Percentiles rank a stretch among this genome's conserved stretches.
These are phyloP conservation scores for Trichoderma reesei DNA, from an alignment of 495 filamentous ascomycete genomes.

Conservation along the genomic window DNA sequence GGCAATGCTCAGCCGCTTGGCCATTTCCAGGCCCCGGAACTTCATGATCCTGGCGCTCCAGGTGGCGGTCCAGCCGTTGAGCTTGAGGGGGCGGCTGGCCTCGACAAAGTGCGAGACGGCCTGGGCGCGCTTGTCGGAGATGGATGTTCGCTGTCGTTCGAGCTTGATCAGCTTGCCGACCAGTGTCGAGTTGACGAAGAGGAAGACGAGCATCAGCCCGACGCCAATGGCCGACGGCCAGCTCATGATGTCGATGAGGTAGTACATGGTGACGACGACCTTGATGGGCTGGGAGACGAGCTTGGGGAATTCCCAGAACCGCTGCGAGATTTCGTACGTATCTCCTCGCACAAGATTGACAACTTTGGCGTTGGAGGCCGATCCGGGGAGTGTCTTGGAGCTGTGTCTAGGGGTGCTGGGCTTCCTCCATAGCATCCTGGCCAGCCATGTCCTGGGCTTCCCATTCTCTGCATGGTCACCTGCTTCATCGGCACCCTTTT, in stretches of 20 bases:
- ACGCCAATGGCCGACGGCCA: conserved; percentile 70
- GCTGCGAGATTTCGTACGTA: conserved; percentile 73
- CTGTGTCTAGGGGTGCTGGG: conserved; percentile 25
- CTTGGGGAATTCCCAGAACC: conserved; percentile 69
- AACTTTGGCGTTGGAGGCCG: conserved; percentile 74
- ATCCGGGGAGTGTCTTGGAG: conserved; percentile 11
- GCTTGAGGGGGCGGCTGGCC: conserved; percentile 61
- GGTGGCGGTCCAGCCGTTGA: conserved; percentile 48
- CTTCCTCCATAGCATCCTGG: conserved; percentile 3
- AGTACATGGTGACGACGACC: conserved; percentile 52
- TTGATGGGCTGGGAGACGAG: conserved; percentile 60
- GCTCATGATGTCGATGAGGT: conserved; percentile 68
- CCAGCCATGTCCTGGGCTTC: background rate
- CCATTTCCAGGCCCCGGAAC: conserved; percentile 52
- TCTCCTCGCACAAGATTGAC: conserved; percentile 70
- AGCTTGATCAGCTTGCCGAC: conserved; percentile 50
- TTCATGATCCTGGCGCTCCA: conserved; percentile 38
- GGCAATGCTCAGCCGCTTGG: conserved; percentile 50
- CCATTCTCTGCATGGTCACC: conserved; percentile 37
- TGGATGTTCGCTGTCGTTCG: conserved; percentile 53
- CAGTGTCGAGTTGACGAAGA: conserved; percentile 52
- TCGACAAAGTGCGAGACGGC: conserved; percentile 72
- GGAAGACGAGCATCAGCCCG: conserved; percentile 51
- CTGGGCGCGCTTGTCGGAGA: conserved; percentile 64
- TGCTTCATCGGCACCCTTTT: conserved; percentile 29